A percentile compares a stretch with the other conserved stretches of the same genome.
Evolutionary conservation across 2,329 filamentous ascomycete genomes (phyloP).

Genomic region (Sporothrix dimorphospora): DNA sequence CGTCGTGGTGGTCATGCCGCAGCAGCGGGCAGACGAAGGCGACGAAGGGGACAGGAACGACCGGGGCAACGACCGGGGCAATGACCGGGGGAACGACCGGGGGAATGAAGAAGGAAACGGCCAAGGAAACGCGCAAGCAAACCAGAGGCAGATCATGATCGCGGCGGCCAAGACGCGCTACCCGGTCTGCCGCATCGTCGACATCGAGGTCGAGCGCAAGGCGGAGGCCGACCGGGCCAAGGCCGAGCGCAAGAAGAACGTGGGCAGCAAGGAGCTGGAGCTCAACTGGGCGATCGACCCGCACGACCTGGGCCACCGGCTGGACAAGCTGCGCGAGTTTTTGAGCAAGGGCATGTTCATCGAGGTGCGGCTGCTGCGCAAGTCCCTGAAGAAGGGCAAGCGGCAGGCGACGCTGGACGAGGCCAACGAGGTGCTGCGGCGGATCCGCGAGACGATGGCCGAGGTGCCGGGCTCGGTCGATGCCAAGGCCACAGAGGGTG

Average conservation of each 20-base stretch:
- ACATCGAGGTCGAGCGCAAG: conserved; percentile 56
- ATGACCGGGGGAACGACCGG: neutral
- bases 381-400: conserved; percentile 65
- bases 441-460: conserved; percentile 42
- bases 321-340: conserved; percentile 70
- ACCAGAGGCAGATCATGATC: neutral
- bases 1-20: conserved; percentile 34
- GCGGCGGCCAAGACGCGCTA: conserved; percentile 37
- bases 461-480: conserved; percentile 47
- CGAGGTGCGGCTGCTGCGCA: conserved; percentile 68
- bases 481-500: conserved; percentile 48
- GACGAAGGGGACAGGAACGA: too few species aligned
- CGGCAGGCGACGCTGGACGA: conserved; percentile 64
- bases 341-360: conserved; percentile 75
- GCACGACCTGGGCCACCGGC: conserved; percentile 73
- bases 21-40: neutral
- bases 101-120: too few species aligned
- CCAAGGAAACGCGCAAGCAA: neutral
- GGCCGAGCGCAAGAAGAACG: conserved; percentile 44
- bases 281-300: conserved; percentile 83
- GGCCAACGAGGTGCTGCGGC: conserved; percentile 58
- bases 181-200: conserved; percentile 73
- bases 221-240: conserved; percentile 49
- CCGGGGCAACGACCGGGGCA: too few species aligned
- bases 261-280: conserved; percentile 75